Conservation (phyloP, 805 yeast genomes). For the Lipomyces starkeyi region DNA sequence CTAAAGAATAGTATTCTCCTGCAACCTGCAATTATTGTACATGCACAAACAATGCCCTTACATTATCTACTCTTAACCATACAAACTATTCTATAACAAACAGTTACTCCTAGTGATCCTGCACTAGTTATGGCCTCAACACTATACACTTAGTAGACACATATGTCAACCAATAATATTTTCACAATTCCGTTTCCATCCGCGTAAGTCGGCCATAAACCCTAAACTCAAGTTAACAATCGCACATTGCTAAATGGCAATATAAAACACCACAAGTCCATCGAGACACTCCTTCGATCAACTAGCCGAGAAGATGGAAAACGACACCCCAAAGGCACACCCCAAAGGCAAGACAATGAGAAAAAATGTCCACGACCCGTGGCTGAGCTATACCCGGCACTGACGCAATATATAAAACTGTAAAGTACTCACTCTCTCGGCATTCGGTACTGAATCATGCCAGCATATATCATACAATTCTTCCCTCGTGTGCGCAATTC, state of each 20-base stretch:
- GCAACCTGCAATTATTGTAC: too few relatives aligned
- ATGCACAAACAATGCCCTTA: neutral
- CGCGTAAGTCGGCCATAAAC: slow-evolving; percentile 36
- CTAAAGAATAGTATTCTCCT: too few relatives aligned
- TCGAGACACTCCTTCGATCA: neutral
- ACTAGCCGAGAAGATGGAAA: neutral
- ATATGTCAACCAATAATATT: neutral
- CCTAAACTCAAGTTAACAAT: slow-evolving; percentile 16
- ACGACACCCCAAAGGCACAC: neutral
- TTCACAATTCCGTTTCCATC: slow-evolving; percentile 36
- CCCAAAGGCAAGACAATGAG: neutral
- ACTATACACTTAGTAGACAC: too few relatives aligned
- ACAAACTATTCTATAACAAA: neutral
- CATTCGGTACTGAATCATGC: slow-evolving; percentile 92
- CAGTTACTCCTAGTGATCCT: neutral
- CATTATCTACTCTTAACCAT: neutral
- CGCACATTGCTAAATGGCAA: too few relatives aligned
- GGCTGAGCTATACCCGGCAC: neutral
- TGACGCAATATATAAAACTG: neutral
- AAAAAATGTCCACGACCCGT: neutral
- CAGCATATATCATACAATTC: slow-evolving; percentile 93
- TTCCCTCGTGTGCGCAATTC: slow-evolving; percentile 69
- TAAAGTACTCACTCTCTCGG: slow-evolving; percentile 55
- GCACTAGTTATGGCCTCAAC: neutral
- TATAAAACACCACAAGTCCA: too few relatives aligned